These are phyloP conservation scores for Colletotrichum trifolii DNA, from an alignment of 2,329 filamentous ascomycete genomes.

Conservation along the genomic window DNA sequence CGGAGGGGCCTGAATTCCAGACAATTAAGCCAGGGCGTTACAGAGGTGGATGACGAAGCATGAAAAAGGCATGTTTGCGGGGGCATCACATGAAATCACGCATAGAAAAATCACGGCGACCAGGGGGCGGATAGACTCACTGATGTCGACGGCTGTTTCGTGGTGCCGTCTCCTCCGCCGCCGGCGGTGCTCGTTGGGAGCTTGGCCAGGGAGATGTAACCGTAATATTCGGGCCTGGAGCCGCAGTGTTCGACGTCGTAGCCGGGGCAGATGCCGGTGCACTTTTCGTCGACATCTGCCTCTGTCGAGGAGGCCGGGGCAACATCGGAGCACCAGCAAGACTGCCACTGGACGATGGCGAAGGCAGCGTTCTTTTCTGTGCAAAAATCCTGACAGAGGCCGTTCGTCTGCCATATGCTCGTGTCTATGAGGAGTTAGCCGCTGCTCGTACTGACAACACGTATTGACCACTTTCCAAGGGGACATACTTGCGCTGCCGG, in stretches of 20 bases:
- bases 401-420: constrained; percentile 74
- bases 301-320: constrained; percentile 61
- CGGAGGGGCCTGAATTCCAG: constrained; percentile 41
- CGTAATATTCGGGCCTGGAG: constrained; percentile 59
- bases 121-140: constrained; percentile 24
- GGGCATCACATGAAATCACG: constrained; percentile 36
- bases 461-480: background rate
- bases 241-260: constrained; percentile 74
- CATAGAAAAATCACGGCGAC: constrained; percentile 3
- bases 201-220: constrained; percentile 70
- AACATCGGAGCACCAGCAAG: constrained; percentile 82
- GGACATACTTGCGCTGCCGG: constrained; percentile 46
- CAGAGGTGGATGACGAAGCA: constrained; percentile 23
- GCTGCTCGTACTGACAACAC: no score
- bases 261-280: constrained; percentile 73
- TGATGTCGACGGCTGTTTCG: constrained; percentile 40
- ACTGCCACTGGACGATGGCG: constrained; percentile 71
- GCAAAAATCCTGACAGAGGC: constrained; percentile 74
- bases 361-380: constrained; percentile 66
- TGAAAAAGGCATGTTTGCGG: constrained; percentile 5
- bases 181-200: constrained; percentile 66
- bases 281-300: constrained; percentile 53
- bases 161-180: constrained; percentile 28
- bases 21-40: constrained; percentile 36
- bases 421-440: constrained; percentile 51